A percentile compares a stretch with the other conserved stretches of the same genome.
These are phyloP conservation scores for Achlya hypogyna DNA, from an alignment of 352 stramenopile genomes.

Conservation along the genomic window DNA sequence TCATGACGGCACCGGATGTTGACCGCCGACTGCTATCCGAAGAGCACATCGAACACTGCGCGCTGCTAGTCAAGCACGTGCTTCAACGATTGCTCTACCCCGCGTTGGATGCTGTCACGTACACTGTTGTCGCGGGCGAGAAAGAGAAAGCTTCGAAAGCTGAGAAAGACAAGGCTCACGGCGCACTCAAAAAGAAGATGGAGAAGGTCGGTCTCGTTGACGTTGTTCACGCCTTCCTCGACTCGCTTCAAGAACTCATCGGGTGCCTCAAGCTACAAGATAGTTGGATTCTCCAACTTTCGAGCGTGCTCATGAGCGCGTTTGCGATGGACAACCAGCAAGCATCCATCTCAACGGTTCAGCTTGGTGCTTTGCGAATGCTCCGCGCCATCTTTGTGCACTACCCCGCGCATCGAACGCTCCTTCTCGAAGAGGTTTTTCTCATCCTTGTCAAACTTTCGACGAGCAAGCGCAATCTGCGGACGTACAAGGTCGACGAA, in stretches of 20 bases:
- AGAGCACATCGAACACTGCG: constrained; percentile 75
- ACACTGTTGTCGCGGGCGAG: constrained; percentile 11
- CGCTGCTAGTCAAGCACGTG: constrained; percentile 49
- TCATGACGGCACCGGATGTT: constrained; percentile 61
- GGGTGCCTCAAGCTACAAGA: constrained; percentile 62
- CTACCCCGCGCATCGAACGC: constrained; percentile 46
- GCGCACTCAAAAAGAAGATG: constrained; percentile 22
- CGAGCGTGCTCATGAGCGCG: constrained; percentile 51
- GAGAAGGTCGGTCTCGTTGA: constrained; percentile 52
- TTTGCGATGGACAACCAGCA: constrained; percentile 63
- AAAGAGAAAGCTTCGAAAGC: constrained; percentile 26
- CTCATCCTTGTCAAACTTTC: constrained; percentile 67
- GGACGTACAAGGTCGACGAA: constrained; percentile 57
- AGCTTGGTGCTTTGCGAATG: constrained; percentile 49
- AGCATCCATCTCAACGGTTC: constrained; percentile 35
- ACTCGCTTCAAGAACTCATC: constrained; percentile 52
- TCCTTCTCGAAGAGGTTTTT: constrained; percentile 65
- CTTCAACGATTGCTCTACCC: constrained; percentile 52
- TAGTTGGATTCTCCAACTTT: constrained; percentile 63
- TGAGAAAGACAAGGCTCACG: constrained; percentile 11
- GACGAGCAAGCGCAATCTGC: constrained; percentile 54
- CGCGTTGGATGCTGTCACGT: constrained; percentile 44
- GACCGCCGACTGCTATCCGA: constrained; percentile 66
- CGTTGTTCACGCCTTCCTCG: constrained; percentile 61
- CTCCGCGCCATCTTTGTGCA: constrained; percentile 56